These are phyloP conservation scores for Jackrogersella minutella DNA, from an alignment of 495 filamentous ascomycete genomes.

Conservation along the genomic window DNA sequence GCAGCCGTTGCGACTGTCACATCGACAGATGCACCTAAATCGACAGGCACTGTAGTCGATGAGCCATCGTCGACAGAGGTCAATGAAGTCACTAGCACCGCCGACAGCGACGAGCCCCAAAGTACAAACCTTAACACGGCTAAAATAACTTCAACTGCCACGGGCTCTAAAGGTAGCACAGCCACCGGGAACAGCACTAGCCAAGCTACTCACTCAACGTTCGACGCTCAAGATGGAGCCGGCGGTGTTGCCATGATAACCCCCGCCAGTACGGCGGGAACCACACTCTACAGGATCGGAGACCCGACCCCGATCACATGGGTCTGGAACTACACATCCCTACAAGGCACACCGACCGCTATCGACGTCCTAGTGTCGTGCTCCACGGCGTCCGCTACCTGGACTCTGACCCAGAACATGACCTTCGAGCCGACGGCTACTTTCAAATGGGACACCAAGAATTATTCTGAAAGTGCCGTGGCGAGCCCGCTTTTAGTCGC, in stretches of 20 bases:
- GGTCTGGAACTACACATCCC: conserved; percentile 93
- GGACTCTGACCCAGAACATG: conserved; percentile 63
- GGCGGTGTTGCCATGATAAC: conserved; percentile 86
- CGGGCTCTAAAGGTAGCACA: conserved; percentile 7
- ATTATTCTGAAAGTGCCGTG: conserved; percentile 70
- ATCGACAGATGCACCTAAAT: conserved; percentile 11
- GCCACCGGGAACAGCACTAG: conserved; percentile 47
- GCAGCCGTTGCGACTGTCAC: conserved; percentile 33
- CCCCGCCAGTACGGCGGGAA: conserved; percentile 64
- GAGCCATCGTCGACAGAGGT: too few species aligned
- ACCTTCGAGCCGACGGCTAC: conserved; percentile 52
- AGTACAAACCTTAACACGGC: conserved; percentile 50
- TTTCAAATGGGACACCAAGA: conserved; percentile 79
- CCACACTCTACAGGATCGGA: conserved; percentile 87
- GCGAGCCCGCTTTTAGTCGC: conserved; percentile 68
- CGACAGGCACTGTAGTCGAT: conserved; percentile 8
- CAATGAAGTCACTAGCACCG: conserved; percentile 11
- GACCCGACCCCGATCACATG: conserved; percentile 83
- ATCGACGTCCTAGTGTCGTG: conserved; percentile 86
- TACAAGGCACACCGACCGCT: conserved; percentile 76
- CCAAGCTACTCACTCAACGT: conserved; percentile 58
- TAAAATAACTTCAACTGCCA: conserved; percentile 7
- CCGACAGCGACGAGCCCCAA: conserved; percentile 17
- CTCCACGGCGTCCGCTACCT: conserved; percentile 57
- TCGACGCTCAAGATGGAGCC: conserved; percentile 66